phyloP scores from a whole-genome alignment of 768 basidiomycete genomes.

The Xerocomellus amylosporus region DNA sequence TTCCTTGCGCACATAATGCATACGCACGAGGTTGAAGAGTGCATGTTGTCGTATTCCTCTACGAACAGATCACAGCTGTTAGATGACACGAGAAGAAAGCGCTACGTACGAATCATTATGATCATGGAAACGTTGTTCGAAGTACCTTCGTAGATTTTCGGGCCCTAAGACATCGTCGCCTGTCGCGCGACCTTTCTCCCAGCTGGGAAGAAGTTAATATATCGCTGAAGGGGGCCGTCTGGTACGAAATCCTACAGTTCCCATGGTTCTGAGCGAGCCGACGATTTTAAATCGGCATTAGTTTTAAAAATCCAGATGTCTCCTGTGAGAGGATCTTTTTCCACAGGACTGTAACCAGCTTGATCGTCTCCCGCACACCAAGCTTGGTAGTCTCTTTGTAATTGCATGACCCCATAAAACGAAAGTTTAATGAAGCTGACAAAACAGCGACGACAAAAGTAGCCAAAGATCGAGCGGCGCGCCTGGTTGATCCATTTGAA shows the following conservation, averaged over 20 bases:
- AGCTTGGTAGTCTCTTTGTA: conserved; percentile 62
- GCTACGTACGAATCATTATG: conserved; percentile 71
- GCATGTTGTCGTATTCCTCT: conserved; percentile 82
- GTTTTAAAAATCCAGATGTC: conserved; percentile 58
- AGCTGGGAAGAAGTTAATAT: conserved; percentile 41
- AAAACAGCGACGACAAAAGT: conserved; percentile 74
- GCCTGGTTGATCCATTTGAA: conserved; percentile 38
- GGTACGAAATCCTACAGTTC: conserved; percentile 45
- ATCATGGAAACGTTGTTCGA: conserved; percentile 83
- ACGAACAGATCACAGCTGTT: background rate
- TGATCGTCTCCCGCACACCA: conserved; percentile 54
- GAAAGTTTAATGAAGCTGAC: conserved; percentile 75
- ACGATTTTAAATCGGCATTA: conserved; percentile 59
- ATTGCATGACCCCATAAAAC: conserved; percentile 63
- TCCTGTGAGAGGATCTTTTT: conserved; percentile 52
- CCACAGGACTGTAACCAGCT: conserved; percentile 47
- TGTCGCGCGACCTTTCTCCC: conserved; percentile 58
- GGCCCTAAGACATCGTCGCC: conserved; percentile 69
- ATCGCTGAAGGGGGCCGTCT: background rate
- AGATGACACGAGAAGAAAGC: background rate
- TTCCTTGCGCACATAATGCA: conserved; percentile 74
- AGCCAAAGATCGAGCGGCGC: conserved; percentile 77
- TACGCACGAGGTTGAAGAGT: conserved; percentile 69
- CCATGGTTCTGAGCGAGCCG: conserved; percentile 61
- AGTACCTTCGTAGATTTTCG: conserved; percentile 73